phyloP scores from a whole-genome alignment of 2,329 filamentous ascomycete genomes.

The Cadophora malorum region DNA sequence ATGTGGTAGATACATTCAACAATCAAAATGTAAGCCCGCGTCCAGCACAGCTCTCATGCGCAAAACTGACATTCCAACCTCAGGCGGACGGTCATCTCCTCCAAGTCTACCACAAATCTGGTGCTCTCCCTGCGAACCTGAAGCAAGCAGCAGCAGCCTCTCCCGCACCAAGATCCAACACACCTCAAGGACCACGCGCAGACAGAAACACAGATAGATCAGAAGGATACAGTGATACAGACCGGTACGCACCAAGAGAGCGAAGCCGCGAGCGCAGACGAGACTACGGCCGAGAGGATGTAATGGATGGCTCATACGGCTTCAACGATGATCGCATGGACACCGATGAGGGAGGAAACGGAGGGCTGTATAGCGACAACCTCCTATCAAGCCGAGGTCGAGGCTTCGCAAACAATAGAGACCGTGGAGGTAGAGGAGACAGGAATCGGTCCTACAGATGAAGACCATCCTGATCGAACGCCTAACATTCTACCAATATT shows the following conservation, averaged over 20 bases:
- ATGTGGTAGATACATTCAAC: slow-evolving; percentile 78
- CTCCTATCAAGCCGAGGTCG: slow-evolving; percentile 40
- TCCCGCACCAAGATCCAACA: slow-evolving; percentile 27
- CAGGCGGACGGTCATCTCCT: slow-evolving; percentile 78
- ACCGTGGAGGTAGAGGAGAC: slow-evolving; percentile 24
- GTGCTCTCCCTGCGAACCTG: slow-evolving; percentile 38
- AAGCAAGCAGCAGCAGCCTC: slow-evolving; percentile 26
- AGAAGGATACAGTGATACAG: slow-evolving; percentile 32
- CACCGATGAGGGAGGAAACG: slow-evolving; percentile 40
- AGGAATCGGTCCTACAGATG: slow-evolving; percentile 27
- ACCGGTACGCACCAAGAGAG: slow-evolving; percentile 38
- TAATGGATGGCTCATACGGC: slow-evolving; percentile 46
- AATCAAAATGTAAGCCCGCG: slow-evolving; percentile 70
- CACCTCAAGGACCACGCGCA: slow-evolving; percentile 44
- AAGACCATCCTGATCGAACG: slow-evolving; percentile 1
- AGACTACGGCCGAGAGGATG: slow-evolving; percentile 40
- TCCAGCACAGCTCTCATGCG: slow-evolving; percentile 7
- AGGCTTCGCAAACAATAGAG: slow-evolving; percentile 33
- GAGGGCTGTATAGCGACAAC: slow-evolving; percentile 44
- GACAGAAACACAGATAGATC: slow-evolving; percentile 32
- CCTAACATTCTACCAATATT: neutral
- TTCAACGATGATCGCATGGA: slow-evolving; percentile 46
- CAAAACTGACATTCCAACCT: slow-evolving; percentile 4
- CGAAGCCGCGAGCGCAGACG: slow-evolving; percentile 36
- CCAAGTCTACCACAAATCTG: slow-evolving; percentile 73